A percentile compares a stretch with the other conserved stretches of the same genome.
phyloP scores from a whole-genome alignment of 2,329 filamentous ascomycete species.

The Sordariomycetes sp. region DNA sequence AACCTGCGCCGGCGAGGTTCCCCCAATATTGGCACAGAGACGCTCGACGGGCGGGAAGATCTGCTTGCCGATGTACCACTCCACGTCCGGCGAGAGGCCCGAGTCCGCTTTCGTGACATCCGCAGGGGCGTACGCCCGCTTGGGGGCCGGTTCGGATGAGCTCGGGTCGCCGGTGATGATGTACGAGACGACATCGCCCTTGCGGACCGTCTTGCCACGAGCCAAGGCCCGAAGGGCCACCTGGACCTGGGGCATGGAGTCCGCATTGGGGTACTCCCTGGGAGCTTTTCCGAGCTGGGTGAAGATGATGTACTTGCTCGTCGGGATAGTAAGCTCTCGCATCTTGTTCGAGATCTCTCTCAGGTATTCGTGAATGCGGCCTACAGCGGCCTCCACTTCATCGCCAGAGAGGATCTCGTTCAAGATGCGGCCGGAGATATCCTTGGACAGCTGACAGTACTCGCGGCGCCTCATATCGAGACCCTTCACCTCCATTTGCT shows the following conservation, averaged over 20 bases:
- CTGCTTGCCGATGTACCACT: slow-evolving; percentile 97
- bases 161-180: slow-evolving; percentile 60
- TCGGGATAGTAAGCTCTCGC: slow-evolving; percentile 65
- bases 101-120: slow-evolving; percentile 73
- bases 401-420: slow-evolving; percentile 92
- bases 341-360: slow-evolving; percentile 77
- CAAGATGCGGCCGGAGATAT: slow-evolving; percentile 82
- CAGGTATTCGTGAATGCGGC: slow-evolving; percentile 88
- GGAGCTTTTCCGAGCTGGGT: slow-evolving; percentile 94
- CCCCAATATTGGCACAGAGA: slow-evolving; percentile 89
- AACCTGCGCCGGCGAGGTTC: slow-evolving; percentile 80
- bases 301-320: slow-evolving; percentile 91
- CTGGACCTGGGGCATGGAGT: slow-evolving; percentile 94
- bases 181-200: slow-evolving; percentile 93
- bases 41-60: slow-evolving; percentile 97
- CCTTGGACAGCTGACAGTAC: slow-evolving; percentile 91
- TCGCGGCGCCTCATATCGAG: slow-evolving; percentile 96
- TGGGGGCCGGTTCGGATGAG: slow-evolving; percentile 62
- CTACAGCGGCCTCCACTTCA: slow-evolving; percentile 77
- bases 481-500: slow-evolving; percentile 96
- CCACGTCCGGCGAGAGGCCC: slow-evolving; percentile 75
- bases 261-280: slow-evolving; percentile 85
- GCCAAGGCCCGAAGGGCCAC: slow-evolving; percentile 83
- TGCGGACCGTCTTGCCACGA: slow-evolving; percentile 77
- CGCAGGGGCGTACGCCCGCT: slow-evolving; percentile 78